Base-by-base conservation (phyloP, 73 alveolate species). In the Paramecium biaurelia region DNA sequence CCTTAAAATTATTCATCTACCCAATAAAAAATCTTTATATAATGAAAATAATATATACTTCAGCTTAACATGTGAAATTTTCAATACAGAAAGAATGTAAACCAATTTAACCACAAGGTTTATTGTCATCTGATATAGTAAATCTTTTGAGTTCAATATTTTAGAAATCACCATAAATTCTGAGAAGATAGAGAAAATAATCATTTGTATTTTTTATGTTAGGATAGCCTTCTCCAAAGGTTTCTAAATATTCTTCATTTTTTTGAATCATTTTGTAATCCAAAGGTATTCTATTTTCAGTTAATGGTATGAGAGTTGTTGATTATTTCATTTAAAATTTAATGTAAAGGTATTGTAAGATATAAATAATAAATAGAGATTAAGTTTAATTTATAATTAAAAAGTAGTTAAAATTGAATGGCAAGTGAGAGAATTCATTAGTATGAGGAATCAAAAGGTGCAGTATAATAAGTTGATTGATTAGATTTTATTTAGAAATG, bases 221-320 rank as follows among this genome's bases (percentile, higher is more conserved):
- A 14, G 86, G 86, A 37, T 72, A 72, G 18, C 86, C 86, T 34
- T 72, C 86, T 34, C 86, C 86, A 35, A 14, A 72, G 14, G n/a
- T n/a, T 72, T 72, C 86, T 20, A 72, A 72, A 28, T 72, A 72
- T 0, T 20, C 18, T 34, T 72, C 63, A 4, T 72, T 72, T 42
- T 72, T 34, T 38, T 72, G n/a, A 6, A 72, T 72, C 86, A 72
- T 15, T 72, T 35, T 35, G 45, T n/a, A 72, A 35, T 72, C 86
- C 10, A 2, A 5, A 5, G 56, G 67, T 28, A 72, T 37, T 12
- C 45, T 38, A 5, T 72, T 57, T 38, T 72, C 86, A 14, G 86
- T 72, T 14, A 72, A 37, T 34, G 59, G 63, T 0, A 26, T 11
- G 1, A 63, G 9, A 32, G 84, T 23, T 10, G 24, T 30, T 12